Evolutionary conservation across 2,329 filamentous ascomycete genomes (phyloP), one percentile per base, ranked within the genome.

Genomic region (Pseudogymnoascus sp.): DNA sequence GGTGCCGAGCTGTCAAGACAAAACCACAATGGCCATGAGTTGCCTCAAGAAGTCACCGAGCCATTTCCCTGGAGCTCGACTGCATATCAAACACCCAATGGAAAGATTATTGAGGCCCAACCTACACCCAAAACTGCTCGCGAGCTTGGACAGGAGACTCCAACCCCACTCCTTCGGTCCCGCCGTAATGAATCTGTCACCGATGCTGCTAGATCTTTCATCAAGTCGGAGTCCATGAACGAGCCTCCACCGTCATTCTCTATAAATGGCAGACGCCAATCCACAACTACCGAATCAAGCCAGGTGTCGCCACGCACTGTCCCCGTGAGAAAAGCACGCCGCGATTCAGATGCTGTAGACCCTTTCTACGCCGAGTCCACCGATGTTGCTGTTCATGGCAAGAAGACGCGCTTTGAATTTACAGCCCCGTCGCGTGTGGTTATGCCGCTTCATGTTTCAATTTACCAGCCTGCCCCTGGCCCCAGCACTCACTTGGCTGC

Each of bases 121-220:
- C 35, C 59, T 6, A 61, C 59, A 1, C 59, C 59, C 3, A 61
- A 61, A 14, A 61, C 59, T 42, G 59, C 59, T 10, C 35, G 59
- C 7, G 59, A 61, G n/a, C 59, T 61, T n/a, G 59, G 59, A n/a
- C 59, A 61, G 21, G 35, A 61, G 59, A 61, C 59, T 3, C 59
- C 59, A 19, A 44, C 40, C 6, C 21, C 40, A n/a, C 29, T 53
- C 7, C 35, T 47, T 2, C 21, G 40, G 14, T 62, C 61, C 5
- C 37, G 61, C 6, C 14, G 37, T 2, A 53, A 53, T 24, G 40
- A 50, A 14, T 47, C 61, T 7, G 40, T 50, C 24, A 44, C 38
- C 7, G 14, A 42, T 19, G 35, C 35, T 3, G 21, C 19, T 19
- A 61, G 10, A 26, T 26, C 35, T 4, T 38, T 42, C 14, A 61